Base-by-base conservation (phyloP, 768 basidiomycete genomes). In the Imleria badia region DNA sequence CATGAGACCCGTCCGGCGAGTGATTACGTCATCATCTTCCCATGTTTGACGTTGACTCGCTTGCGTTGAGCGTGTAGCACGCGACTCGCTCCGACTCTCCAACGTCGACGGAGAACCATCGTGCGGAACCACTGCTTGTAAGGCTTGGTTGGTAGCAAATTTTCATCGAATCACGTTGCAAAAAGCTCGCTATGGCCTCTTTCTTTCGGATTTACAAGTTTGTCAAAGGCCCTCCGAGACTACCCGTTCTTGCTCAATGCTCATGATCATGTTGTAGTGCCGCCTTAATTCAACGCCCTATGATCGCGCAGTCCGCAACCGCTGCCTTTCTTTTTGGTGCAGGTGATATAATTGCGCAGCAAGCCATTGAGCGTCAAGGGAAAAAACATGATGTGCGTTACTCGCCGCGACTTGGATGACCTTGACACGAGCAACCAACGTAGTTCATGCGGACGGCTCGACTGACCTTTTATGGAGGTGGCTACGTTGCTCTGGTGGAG, bases 331-430 rank as follows among this genome's bases (percentile, higher is more conserved):
- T 92, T 10, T 92, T 91, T 58, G 85, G 87, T 41, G 75, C 80
- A 7, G 90, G 89, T 20, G 91, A 93, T 66, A 62, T 94, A 1
- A 80, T 95, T 40, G 94, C 94, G 0, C 94, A 97, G 71, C 94
- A 96, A 70, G 80, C 74, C 1, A 80, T 95, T 19, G 94, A 95
- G 66, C 76, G 76, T 63, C 81, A 76, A 59, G 90, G 91, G 7
- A 75, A 65, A 50, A 69, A 85, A 3, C 93, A 96, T 65, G 93
- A 97, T 60, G 89, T 90, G 59, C 60, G 84, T 76, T 30, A 52
- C 22, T 34, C 11, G 48, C 12, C 17, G 3, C 2, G 15, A 42
- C 22, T 48, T 1, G 5, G 15, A 55, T 9, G 22, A 30, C 1
- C 30, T 31, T 56, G 54, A 53, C 19, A n/a, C 20, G 5, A 42